Base-by-base conservation (phyloP, 495 filamentous ascomycete genomes). In the Terfezia claveryi region DNA sequence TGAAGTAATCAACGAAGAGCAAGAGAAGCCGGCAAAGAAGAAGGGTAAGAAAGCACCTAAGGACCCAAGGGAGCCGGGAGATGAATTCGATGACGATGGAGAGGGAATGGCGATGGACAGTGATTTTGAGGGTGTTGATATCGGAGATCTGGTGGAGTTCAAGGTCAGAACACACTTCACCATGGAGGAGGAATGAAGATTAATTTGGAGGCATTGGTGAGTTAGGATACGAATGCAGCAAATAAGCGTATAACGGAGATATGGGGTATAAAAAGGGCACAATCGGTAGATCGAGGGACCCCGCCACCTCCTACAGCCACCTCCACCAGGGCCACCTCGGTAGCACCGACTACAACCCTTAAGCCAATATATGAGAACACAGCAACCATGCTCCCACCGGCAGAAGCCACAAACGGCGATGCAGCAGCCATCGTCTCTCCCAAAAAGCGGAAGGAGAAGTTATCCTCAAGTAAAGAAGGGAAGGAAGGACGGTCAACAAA, bases 211-310 rank as follows among this genome's bases (percentile, higher is more conserved):
- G 52, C 20, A 38, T 49, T 23, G 50, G n/a, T 50, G 41, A 9
- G 17, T 2, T 20, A 77, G 74, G 76, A 80, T 52, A 66, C 77
- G 53, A 83, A 88, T 68, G 70, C 76, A 49, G 76, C 91, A 68
- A 92, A 92, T 62, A 80, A 76, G 59, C 80, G 74, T 58, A 80
- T 88, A 49, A 77, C 82, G 16, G 75, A 76, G 55, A 73, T 74
- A 57, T 89, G 83, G 85, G 70, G 74, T 2, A 74, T 73, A 50
- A 61, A 64, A 23, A 72, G 72, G 58, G 66, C 53, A 51, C 58
- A n/a, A 58, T 62, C 38, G 64, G 66, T 61, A 59, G 60, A 23
- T 62, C 54, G 27, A 58, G 37, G 58, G 61, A 59, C 36, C 37
- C 52, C 17, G 49, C 60, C 60, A 61, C 57, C 8, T 52, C 54